Evolutionary conservation across 2,329 filamentous ascomycete species (phyloP), one percentile per base, ranked within the genome.

Genomic region (Paraphoma chrysanthemicola): DNA sequence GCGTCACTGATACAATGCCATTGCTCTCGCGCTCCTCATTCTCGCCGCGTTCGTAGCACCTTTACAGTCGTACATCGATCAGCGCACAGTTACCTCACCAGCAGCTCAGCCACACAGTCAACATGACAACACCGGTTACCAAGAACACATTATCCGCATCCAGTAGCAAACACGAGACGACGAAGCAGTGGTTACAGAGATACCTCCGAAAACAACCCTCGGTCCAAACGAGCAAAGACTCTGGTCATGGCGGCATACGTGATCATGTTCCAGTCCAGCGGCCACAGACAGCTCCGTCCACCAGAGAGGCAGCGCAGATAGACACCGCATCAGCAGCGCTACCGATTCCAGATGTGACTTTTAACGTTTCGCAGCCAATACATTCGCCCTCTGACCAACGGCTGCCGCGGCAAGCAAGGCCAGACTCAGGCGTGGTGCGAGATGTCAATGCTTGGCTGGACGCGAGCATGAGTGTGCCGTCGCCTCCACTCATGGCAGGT

Each of bases 381-480:
- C 23, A 43, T 11, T 58, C 50, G 5, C 57, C 60, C 17, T 51
- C 56, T 6, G 50, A 53, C 14, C 53, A 60, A 17, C 23, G 23
- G 5, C 57, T 65, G 38, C 66, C 61, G 30, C 63, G 64, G 8
- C 66, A 62, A 28, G 51, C 64, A 9, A 60, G 72, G 52, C 67
- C 71, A 28, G 59, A 69, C n/a, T 67, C 72, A 0, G 60, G 51
- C 36, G 54, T 69, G 10, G 58, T 70, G 11, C 65, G 65, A 10
- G 60, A 75, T 42, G 64, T 76, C 12, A 64, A 72, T 45, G 71
- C 68, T 44, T 75, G 73, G 73, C 59, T 76, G 2, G 71, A 75
- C 36, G 63, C 69, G 7, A 74, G 67, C 52, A 56, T 62, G 33
- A 64, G 49, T 29, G 65, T 59, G n/a, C 63, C 69, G 1, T 64